These are phyloP conservation scores for Diaporthe citrichinensis DNA, from an alignment of 2,329 filamentous ascomycete genomes.

Conservation along the genomic window DNA sequence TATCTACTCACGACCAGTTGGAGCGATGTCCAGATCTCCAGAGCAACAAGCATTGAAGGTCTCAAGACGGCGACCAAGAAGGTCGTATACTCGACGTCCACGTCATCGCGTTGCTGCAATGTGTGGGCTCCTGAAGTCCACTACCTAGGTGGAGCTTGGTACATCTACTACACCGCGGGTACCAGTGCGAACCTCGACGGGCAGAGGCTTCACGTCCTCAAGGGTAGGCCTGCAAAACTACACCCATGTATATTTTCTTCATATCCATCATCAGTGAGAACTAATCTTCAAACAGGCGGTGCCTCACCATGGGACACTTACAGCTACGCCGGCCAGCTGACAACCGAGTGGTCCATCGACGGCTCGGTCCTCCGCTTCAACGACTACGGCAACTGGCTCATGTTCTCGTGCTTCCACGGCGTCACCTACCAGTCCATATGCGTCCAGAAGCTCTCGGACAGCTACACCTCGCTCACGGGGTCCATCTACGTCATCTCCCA, in stretches of 20 bases:
- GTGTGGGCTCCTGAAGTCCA: constrained; percentile 73
- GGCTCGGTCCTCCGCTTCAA: constrained; percentile 65
- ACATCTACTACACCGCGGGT: constrained; percentile 71
- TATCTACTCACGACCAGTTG: constrained; percentile 71
- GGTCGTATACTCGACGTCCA: constrained; percentile 63
- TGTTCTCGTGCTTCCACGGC: constrained; percentile 67
- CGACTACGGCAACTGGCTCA: constrained; percentile 63
- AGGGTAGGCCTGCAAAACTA: constrained; percentile 52
- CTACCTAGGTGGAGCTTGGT: constrained; percentile 63
- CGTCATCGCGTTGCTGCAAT: constrained; percentile 64
- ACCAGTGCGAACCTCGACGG: constrained; percentile 59
- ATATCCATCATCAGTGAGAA: background rate
- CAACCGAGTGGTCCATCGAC: constrained; percentile 66
- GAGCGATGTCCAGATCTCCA: constrained; percentile 67
- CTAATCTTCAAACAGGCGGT: constrained; percentile 55
- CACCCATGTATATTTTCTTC: background rate
- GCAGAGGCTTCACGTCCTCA: constrained; percentile 66
- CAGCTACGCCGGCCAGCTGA: constrained; percentile 63
- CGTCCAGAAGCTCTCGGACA: constrained; percentile 55
- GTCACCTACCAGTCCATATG: constrained; percentile 55
- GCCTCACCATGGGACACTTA: constrained; percentile 65
- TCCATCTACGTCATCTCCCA: constrained; percentile 63
- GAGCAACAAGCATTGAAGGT: constrained; percentile 67
- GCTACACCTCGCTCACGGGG: constrained; percentile 59
- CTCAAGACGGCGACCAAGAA: constrained; percentile 68